A percentile compares a stretch with the other conserved stretches of the same genome.
Conservation (phyloP, 2,329 filamentous ascomycete genomes). For the Ilyonectria robusta region DNA sequence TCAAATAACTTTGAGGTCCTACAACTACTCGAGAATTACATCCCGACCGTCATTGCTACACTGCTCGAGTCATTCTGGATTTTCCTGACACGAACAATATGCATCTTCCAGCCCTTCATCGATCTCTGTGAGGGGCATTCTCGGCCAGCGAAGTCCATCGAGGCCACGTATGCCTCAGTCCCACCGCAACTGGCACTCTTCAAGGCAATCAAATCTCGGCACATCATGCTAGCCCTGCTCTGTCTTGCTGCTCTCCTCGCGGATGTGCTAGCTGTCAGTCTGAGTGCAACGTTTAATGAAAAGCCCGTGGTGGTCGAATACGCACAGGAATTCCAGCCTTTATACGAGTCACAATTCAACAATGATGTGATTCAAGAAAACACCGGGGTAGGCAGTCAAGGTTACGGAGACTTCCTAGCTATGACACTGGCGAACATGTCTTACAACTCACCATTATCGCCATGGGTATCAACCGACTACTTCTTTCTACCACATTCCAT, state of each 20-base stretch:
- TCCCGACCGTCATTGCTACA: conserved; percentile 23
- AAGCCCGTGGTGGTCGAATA: not conserved
- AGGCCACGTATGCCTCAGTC: conserved; percentile 8
- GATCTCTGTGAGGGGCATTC: conserved; percentile 12
- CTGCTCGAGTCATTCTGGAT: conserved; percentile 21
- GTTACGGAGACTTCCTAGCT: not conserved
- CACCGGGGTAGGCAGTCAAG: too few species aligned
- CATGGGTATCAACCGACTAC: conserved; percentile 14
- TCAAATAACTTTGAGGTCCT: conserved; percentile 19
- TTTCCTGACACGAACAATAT: conserved; percentile 14
- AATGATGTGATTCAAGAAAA: not conserved
- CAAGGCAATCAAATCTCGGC: not conserved
- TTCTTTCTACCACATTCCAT: conserved; percentile 11
- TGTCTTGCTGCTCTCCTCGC: conserved; percentile 14
- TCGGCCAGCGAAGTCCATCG: not conserved
- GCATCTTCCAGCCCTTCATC: conserved; percentile 22
- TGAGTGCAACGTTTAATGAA: conserved; percentile 23
- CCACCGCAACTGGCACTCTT: conserved; percentile 18
- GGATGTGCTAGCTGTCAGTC: conserved; percentile 11
- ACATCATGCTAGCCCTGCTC: not conserved
- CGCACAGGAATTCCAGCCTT: not conserved
- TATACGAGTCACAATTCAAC: not conserved
- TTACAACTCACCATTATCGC: not conserved
- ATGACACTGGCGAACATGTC: conserved; percentile 2
- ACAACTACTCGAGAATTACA: conserved; percentile 15